Percentiles rank a stretch among this genome's conserved stretches.
Conservation (phyloP, 2,329 filamentous ascomycete species). For the Fusarium euwallaceae region DNA sequence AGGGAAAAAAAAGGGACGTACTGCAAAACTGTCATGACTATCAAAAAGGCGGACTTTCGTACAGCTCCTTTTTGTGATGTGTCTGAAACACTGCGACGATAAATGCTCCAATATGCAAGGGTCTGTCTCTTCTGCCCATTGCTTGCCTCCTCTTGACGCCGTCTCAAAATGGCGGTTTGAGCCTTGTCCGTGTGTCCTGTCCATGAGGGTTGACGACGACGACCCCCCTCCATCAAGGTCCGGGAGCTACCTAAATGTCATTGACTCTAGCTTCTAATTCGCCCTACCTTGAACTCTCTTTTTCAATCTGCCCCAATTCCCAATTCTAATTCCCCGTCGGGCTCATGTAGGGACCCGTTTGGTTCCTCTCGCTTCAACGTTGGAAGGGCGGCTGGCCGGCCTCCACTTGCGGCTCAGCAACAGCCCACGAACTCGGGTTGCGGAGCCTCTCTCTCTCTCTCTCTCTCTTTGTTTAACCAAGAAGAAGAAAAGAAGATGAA, state of each 20-base stretch:
- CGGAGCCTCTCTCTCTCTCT: constrained; percentile 11
- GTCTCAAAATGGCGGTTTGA: constrained; percentile 4
- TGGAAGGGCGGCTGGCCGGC: constrained; percentile 10
- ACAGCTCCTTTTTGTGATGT: constrained; percentile 6
- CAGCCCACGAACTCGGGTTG: constrained; percentile 26
- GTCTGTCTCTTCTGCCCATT: background rate
- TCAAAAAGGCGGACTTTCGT: constrained; percentile 20
- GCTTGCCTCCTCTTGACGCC: background rate
- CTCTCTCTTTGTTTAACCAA: constrained; percentile 2
- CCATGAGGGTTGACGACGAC: constrained; percentile 16
- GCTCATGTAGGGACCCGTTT: constrained; percentile 20
- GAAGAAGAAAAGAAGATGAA: background rate
- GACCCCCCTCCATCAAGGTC: constrained; percentile 8
- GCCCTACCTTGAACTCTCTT: background rate
- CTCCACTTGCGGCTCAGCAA: constrained; percentile 43
- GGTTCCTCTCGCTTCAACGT: constrained; percentile 13
- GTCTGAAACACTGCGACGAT: constrained; percentile 4
- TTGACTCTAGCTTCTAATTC: background rate
- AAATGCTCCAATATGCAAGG: constrained; percentile 2
- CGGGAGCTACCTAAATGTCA: background rate
- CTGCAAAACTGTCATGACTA: constrained; percentile 16
- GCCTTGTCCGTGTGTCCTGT: background rate
- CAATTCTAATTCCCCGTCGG: background rate
- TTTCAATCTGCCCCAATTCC: too few relatives aligned
- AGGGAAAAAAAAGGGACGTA: background rate